Percentiles rank a stretch among this genome's conserved stretches.
Conservation (phyloP, 257 asterid species). For the Cinchona pubescens region DNA sequence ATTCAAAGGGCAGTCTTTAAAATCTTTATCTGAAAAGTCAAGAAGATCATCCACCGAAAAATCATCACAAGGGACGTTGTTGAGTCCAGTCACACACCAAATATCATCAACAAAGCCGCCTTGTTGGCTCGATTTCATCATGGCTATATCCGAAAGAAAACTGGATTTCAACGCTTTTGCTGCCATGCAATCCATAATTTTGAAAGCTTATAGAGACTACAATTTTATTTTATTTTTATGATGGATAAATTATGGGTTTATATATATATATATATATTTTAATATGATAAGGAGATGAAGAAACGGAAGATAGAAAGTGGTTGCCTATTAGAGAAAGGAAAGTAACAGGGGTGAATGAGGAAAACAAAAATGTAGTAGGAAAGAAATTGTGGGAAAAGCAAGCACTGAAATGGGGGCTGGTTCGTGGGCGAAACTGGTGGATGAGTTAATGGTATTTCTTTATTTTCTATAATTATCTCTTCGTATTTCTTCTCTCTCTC, state of each 20-base stretch:
- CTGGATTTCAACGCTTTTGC: slow-evolving; percentile 92
- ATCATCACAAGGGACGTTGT: slow-evolving; percentile 61
- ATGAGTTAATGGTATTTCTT: slow-evolving; percentile 43
- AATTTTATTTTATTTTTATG: too few relatives aligned
- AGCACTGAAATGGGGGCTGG: slow-evolving; percentile 60
- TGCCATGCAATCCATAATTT: slow-evolving; percentile 77
- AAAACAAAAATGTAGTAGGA: slow-evolving; percentile 24
- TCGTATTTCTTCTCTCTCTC: background rate
- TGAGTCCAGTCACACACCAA: slow-evolving; percentile 58
- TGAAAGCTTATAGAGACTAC: background rate
- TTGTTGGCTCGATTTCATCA: slow-evolving; percentile 35
- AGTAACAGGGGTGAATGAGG: slow-evolving; percentile 4
- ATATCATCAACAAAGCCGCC: slow-evolving; percentile 26
- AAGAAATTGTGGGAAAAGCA: slow-evolving; percentile 37
- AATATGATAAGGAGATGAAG: background rate
- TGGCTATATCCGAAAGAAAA: slow-evolving; percentile 57
- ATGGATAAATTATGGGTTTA: too few relatives aligned
- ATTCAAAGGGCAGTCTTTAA: slow-evolving; percentile 37
- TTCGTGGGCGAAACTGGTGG: slow-evolving; percentile 87
- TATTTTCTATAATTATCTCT: slow-evolving; percentile 10
- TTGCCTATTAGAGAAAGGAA: slow-evolving; percentile 22
- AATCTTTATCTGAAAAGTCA: slow-evolving; percentile 73
- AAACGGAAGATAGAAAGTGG: slow-evolving; percentile 9
- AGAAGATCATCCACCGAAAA: slow-evolving; percentile 95
- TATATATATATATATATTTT: background rate